Evolutionary conservation across 495 filamentous ascomycete species (phyloP).

Genomic region (Xylaria cubensis): DNA sequence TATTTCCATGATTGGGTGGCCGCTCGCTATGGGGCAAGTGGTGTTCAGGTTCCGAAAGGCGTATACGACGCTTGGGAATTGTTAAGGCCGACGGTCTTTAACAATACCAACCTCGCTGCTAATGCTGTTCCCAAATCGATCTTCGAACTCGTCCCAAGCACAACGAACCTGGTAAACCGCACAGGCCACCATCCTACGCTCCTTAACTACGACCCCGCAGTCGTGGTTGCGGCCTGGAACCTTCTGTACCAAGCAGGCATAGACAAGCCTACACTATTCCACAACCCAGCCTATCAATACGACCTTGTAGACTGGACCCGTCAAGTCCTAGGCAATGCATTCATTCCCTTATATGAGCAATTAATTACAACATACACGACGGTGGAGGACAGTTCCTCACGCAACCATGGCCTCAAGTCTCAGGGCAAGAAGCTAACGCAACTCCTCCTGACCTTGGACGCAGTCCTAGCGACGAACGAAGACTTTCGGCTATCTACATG

Average conservation of each 20-base stretch:
- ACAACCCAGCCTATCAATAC: conserved; percentile 53
- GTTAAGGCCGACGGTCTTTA: conserved; percentile 56
- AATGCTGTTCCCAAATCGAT: conserved; percentile 56
- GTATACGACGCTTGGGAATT: conserved; percentile 57
- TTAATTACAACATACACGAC: conserved; percentile 48
- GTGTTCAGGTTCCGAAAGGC: conserved; percentile 39
- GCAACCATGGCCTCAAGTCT: conserved; percentile 30
- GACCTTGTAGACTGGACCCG: conserved; percentile 61
- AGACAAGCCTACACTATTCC: conserved; percentile 48
- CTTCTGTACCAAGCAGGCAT: conserved; percentile 48
- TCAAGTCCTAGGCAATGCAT: conserved; percentile 58
- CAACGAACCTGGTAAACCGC: conserved; percentile 45
- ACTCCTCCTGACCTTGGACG: conserved; percentile 50
- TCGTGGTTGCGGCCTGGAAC: conserved; percentile 51
- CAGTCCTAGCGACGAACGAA: conserved; percentile 52
- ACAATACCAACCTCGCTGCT: conserved; percentile 57
- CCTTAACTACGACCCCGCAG: conserved; percentile 51
- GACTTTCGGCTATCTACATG: conserved; percentile 55
- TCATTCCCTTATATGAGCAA: conserved; percentile 48
- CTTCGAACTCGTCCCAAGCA: conserved; percentile 52
- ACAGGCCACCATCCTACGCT: conserved; percentile 52
- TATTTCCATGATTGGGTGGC: conserved; percentile 60
- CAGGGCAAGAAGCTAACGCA: conserved; percentile 42
- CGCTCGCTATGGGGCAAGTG: conserved; percentile 49
- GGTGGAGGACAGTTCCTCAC: conserved; percentile 21